phyloP scores from a whole-genome alignment of 1,284 basidiomycete genomes.

The Xerocomus nothofagi region DNA sequence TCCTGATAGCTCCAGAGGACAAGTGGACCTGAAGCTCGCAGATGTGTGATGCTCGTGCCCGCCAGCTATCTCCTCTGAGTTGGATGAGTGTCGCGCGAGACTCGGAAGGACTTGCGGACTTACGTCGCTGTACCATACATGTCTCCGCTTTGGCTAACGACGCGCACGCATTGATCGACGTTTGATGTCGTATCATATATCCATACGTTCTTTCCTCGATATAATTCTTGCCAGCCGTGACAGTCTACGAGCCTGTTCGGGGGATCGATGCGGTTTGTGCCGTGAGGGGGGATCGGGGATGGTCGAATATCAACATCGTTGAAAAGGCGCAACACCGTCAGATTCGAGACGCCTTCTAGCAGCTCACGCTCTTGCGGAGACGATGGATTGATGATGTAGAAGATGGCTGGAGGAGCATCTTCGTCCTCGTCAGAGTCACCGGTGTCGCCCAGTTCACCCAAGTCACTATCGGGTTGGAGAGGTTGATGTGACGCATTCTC shows the following conservation, averaged over 20 bases:
- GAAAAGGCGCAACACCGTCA: constrained; percentile 64
- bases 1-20: constrained; percentile 58
- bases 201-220: constrained; percentile 67
- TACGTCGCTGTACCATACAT: constrained; percentile 75
- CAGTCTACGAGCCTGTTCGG: constrained; percentile 61
- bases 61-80: constrained; percentile 70
- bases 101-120: constrained; percentile 29
- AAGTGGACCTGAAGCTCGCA: constrained; percentile 72
- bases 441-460: constrained; percentile 31
- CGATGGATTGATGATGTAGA: constrained; percentile 52
- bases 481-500: constrained; percentile 20
- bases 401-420: constrained; percentile 41
- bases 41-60: constrained; percentile 65
- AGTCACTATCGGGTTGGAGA: background rate
- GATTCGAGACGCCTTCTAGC: constrained; percentile 58
- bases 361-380: constrained; percentile 40
- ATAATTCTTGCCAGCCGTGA: constrained; percentile 71
- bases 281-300: constrained; percentile 47
- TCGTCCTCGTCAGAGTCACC: constrained; percentile 40
- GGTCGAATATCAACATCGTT: constrained; percentile 64
- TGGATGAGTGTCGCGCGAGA: constrained; percentile 11
- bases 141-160: constrained; percentile 60
- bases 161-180: constrained; percentile 58
- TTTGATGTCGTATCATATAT: constrained; percentile 71
- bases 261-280: constrained; percentile 45